Evolutionary conservation across 2,329 filamentous ascomycete species (phyloP), one percentile per base, ranked within the genome.

Genomic region (Cyclaneusma minus): DNA sequence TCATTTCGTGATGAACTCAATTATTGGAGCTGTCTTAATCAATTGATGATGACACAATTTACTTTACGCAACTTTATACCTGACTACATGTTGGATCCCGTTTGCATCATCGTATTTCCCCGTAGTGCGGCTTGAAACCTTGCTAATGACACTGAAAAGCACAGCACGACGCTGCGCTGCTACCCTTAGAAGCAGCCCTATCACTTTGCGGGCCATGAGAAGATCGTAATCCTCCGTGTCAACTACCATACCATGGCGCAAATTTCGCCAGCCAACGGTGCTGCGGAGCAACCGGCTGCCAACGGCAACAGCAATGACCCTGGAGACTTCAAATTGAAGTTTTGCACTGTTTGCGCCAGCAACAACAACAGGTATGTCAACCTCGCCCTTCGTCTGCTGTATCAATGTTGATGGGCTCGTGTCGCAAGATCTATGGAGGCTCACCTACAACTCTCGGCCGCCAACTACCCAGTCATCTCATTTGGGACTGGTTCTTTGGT

Each of bases 301-400:
- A 41, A 42, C 28, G 37, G 35, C 16, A 35, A 38, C 22, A 29
- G 35, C 6, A 27, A 21, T 31, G 42, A 48, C 28, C 32, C 35
- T 25, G 39, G 35, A n/a, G 68, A 64, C 27, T 93, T 75, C 64
- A 93, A 89, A 55, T 67, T 98, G 35, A 91, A 81, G 48, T 94
- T 95, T 55, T 94, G 85, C 60, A 95, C 89, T 3, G 87, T 98
- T n/a, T 98, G 89, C 55, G 89, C 89, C 6, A 93, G 84, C 45
- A 98, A 98, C 45, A 84, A 98, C 52, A 98, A 98, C 48, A 74
- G 89, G 71, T 92, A 62, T 36, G 63, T 44, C 23, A 25, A 26
- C 12, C 15, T 24, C 27, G 19, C 22, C 28, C 29, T 20, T 19
- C 24, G 32, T 28, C 15, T 19, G 3, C 10, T 15, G 26, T 21